phyloP scores from a whole-genome alignment of 805 yeast genomes.

The Kluyveromyces wickerhamii region DNA sequence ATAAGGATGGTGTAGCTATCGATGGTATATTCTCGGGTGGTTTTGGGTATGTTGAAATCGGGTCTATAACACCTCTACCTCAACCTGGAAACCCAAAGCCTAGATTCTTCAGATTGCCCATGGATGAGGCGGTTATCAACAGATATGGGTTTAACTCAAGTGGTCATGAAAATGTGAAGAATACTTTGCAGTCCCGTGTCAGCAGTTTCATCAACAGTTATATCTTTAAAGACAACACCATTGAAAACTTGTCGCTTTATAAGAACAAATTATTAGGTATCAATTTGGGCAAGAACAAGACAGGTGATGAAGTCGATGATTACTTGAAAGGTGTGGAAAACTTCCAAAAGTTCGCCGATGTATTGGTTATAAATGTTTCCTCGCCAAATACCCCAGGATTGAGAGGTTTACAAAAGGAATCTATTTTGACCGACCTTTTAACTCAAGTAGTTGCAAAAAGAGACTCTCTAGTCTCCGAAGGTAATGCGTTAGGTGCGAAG shows the following conservation, averaged over 20 bases:
- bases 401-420: conserved; percentile 74
- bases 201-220: conserved; percentile 31
- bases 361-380: conserved; percentile 82
- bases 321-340: conserved; percentile 76
- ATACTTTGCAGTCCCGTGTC: conserved; percentile 59
- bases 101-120: conserved; percentile 75
- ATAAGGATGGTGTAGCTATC: conserved; percentile 86
- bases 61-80: conserved; percentile 85
- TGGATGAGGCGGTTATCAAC: conserved; percentile 87
- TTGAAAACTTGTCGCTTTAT: conserved; percentile 42
- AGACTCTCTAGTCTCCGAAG: conserved; percentile 39
- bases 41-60: conserved; percentile 85
- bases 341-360: conserved; percentile 81
- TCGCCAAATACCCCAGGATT: conserved; percentile 96
- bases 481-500: conserved; percentile 24
- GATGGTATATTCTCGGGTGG: conserved; percentile 74
- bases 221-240: conserved; percentile 17
- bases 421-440: conserved; percentile 60
- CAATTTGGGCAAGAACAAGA: conserved; percentile 87
- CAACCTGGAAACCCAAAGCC: conserved; percentile 96
- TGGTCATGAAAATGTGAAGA: conserved; percentile 72
- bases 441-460: conserved; percentile 64
- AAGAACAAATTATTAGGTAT: conserved; percentile 64
- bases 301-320: conserved; percentile 84
- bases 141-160: conserved; percentile 91